Evolutionary conservation across 2,329 filamentous ascomycete species (phyloP).

Genomic region (Lasiodiplodia theobromae): DNA sequence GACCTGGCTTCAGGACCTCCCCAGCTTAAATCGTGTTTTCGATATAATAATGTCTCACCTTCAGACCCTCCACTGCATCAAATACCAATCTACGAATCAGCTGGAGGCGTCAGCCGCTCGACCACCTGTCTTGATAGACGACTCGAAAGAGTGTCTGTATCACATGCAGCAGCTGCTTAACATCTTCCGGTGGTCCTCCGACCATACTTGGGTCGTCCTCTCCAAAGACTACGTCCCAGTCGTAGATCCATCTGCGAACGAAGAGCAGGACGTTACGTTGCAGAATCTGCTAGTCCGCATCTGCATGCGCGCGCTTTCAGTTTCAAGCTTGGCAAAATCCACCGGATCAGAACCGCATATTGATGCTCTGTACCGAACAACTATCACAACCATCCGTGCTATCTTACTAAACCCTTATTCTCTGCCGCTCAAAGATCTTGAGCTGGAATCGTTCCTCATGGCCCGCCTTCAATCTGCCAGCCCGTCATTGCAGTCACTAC

Average conservation of each 20-base stretch:
- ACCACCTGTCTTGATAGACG: constrained; percentile 53
- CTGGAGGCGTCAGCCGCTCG: constrained; percentile 34
- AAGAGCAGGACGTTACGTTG: constrained; percentile 60
- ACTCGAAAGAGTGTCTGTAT: constrained; percentile 79
- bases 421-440: constrained; percentile 64
- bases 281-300: constrained; percentile 73
- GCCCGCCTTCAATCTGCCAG: constrained; percentile 64
- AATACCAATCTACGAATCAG: constrained; percentile 21
- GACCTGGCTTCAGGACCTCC: constrained; percentile 76
- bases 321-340: constrained; percentile 25
- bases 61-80: constrained; percentile 42
- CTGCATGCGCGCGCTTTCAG: constrained; percentile 69
- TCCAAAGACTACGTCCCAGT: constrained; percentile 66
- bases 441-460: constrained; percentile 75
- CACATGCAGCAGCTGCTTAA: constrained; percentile 78
- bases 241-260: constrained; percentile 54
- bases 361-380: constrained; percentile 72
- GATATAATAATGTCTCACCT: constrained; percentile 44
- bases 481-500: constrained; percentile 76
- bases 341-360: constrained; percentile 46
- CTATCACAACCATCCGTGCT: constrained; percentile 69
- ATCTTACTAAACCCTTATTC: constrained; percentile 71
- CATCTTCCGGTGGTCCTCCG: constrained; percentile 72
- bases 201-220: constrained; percentile 73
- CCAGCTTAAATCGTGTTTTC: constrained; percentile 59